Evolutionary conservation across 2,329 filamentous ascomycete genomes (phyloP), one percentile per base, ranked within the genome.

Genomic region (Colletotrichum aenigma): DNA sequence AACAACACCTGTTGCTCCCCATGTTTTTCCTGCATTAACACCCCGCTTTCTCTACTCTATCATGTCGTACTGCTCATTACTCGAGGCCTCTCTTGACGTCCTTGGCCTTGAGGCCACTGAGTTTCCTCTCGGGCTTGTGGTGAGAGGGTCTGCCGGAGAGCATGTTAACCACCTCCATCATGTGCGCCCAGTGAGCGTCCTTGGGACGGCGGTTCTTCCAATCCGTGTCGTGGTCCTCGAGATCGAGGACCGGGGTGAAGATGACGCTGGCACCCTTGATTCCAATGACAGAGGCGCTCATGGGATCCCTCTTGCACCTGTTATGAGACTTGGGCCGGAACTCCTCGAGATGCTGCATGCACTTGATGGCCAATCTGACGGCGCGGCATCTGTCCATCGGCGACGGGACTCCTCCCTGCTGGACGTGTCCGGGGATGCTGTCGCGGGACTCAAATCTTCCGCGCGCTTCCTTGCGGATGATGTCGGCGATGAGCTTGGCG

Each of bases 331-430:
- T 91, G 66, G 91, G 92, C 8, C 92, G 92, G 81, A 93, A 98
- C 26, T 86, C 85, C 86, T 99, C 97, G 6, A 99, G 88, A 82
- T 98, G 96, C 87, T 98, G 93, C 82, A 98, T 94, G 83, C 95
- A 98, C 87, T 96, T 96, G 85, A 98, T 97, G 12, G 96, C 95
- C 81, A 99, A 93, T 66, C 97, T 91, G 28, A 98, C 94, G 3
- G 97, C 96, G 62, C 97, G 93, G 81, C 96, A 96, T 71, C 97
- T 94, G 86, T 99, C 97, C 96, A 99, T 98, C 8, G 97, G 93
- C 4, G 95, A 97, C 1, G 97, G 97, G 58, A 95, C 95, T 74
- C 95, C 96, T 79, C 96, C 96, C 87, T 98, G 96, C 85, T 98
- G 96, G 78, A 98, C 96, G 86, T 98, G 96, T 16, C 96, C 96